Conservation (phyloP, 192 early-diverging fungal genomes). For the Fimicolochytrium jonesii region DNA sequence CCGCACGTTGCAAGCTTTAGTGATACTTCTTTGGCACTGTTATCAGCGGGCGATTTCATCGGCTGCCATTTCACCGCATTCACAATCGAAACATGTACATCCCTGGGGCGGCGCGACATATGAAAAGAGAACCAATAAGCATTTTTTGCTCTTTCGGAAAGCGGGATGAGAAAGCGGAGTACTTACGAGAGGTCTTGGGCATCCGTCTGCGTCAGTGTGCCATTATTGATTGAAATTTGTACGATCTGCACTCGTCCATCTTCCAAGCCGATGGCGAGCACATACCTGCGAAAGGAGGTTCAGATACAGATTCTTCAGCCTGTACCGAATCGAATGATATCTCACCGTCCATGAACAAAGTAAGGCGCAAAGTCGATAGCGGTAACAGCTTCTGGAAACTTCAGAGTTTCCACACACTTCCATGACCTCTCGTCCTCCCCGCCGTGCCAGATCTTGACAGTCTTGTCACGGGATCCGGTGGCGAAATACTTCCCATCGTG, state of each 20-base stretch:
- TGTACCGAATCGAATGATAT: not conserved
- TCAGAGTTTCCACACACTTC: constrained; percentile 53
- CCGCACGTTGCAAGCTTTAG: constrained; percentile 62
- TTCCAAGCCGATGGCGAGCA: constrained; percentile 80
- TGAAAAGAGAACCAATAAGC: constrained; percentile 33
- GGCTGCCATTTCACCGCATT: constrained; percentile 63
- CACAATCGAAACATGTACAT: constrained; percentile 24
- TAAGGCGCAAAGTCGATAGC: constrained; percentile 72
- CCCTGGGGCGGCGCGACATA: no score
- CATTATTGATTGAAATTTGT: constrained; percentile 28
- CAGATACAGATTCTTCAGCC: not conserved
- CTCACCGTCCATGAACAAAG: not conserved
- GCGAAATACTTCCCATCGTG: constrained; percentile 76
- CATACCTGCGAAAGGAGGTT: constrained; percentile 44
- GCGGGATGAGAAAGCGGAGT: not conserved
- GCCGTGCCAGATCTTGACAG: constrained; percentile 64
- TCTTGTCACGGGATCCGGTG: constrained; percentile 91
- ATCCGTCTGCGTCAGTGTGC: not conserved
- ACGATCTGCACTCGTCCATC: constrained; percentile 68
- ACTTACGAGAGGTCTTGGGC: not conserved
- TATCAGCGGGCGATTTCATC: not conserved
- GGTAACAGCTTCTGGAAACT: constrained; percentile 77
- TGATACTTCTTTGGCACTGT: not conserved
- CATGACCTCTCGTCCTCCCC: not conserved
- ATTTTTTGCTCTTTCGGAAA: not conserved